Evolutionary conservation across 192 early-diverging fungal genomes (phyloP).

Genomic region (Coemansia sp.): DNA sequence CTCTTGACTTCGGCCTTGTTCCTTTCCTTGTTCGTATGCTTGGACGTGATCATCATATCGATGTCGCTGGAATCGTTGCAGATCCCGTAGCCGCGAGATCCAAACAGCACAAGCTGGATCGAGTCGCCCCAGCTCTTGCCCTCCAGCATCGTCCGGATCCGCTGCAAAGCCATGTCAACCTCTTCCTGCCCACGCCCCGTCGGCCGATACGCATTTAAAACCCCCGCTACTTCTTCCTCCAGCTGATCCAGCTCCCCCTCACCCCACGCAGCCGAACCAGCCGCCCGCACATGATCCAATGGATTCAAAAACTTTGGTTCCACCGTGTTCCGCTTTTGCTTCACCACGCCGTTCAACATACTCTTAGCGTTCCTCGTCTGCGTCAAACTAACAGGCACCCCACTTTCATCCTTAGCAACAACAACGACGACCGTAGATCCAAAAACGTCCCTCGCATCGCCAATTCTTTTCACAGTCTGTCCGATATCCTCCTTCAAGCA

Average conservation of each 20-base stretch:
- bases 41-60: neutral
- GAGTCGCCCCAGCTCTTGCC: neutral
- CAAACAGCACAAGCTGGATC: neutral
- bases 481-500: too few species aligned
- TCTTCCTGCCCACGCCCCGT: neutral
- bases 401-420: too few species aligned
- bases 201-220: neutral
- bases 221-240: neutral
- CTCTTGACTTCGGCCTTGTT: neutral
- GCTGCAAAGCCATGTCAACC: neutral
- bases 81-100: slow-evolving; percentile 7
- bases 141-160: neutral
- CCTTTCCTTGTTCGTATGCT: neutral
- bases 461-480: too few species aligned
- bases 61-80: slow-evolving; percentile 8
- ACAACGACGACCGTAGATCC: too few species aligned
- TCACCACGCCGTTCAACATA: neutral
- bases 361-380: neutral
- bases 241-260: neutral
- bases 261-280: neutral
- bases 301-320: neutral
- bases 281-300: neutral
- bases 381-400: too few species aligned
- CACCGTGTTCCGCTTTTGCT: neutral
- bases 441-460: too few species aligned